phyloP scores from a whole-genome alignment of 352 stramenopile species.

The Elongisporangium anandrum region DNA sequence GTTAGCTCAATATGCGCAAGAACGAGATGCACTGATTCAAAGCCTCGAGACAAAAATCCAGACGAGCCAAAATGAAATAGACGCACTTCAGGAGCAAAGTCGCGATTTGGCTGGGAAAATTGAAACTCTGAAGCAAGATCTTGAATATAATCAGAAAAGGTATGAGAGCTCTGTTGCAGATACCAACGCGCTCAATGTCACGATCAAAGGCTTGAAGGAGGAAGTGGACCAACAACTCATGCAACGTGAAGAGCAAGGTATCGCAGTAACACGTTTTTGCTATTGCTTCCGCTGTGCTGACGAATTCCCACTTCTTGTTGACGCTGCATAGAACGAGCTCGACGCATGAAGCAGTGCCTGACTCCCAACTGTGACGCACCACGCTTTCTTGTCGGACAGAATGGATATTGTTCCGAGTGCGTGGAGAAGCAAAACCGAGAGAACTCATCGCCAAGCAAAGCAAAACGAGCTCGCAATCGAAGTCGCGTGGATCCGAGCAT shows the following conservation, averaged over 20 bases:
- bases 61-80: background rate
- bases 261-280: background rate
- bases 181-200: slow-evolving; percentile 22
- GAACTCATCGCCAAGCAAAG: slow-evolving; percentile 2
- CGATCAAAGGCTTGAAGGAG: slow-evolving; percentile 36
- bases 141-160: background rate
- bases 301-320: too few relatives aligned
- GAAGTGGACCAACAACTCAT: slow-evolving; percentile 31
- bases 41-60: background rate
- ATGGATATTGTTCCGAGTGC: slow-evolving; percentile 63
- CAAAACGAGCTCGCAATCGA: slow-evolving; percentile 1
- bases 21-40: background rate
- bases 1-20: background rate
- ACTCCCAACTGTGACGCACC: slow-evolving; percentile 66
- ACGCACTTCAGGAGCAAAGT: slow-evolving; percentile 2
- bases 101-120: slow-evolving; percentile 5
- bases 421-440: slow-evolving; percentile 22
- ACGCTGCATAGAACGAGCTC: slow-evolving; percentile 32
- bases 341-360: slow-evolving; percentile 47
- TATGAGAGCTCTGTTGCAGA: slow-evolving; percentile 7
- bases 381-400: slow-evolving; percentile 48
- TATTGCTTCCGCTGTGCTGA: too few relatives aligned
- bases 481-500: background rate
- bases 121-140: background rate
- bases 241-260: slow-evolving; percentile 33